These are phyloP conservation scores for Potentilla sterilis DNA, from an alignment of 306 rosid species.

Conservation along the genomic window DNA sequence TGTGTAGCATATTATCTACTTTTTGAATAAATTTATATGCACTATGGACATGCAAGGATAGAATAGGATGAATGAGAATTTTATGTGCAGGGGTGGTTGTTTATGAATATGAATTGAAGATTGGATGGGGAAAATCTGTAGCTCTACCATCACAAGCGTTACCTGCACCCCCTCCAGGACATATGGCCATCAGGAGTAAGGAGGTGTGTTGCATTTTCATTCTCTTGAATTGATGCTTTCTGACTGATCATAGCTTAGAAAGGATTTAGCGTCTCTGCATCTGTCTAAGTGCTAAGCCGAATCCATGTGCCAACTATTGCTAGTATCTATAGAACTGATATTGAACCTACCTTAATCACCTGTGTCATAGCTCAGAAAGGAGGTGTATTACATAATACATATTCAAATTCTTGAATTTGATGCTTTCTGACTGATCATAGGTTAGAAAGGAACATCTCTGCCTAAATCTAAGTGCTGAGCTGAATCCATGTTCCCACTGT, in stretches of 20 bases:
- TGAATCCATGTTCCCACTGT: neutral
- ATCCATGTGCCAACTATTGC: neutral
- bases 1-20: neutral
- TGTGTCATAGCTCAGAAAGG: neutral
- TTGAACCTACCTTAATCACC: neutral
- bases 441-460: neutral
- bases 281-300: neutral
- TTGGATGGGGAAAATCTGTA: conserved; percentile 99
- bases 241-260: neutral
- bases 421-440: too few relatives aligned
- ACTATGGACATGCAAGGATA: conserved; percentile 12
- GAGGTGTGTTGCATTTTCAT: conserved; percentile 56
- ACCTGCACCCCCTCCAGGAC: conserved; percentile 99
- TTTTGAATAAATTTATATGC: neutral
- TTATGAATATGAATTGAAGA: conserved; percentile 95
- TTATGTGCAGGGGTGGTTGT: conserved; percentile 88
- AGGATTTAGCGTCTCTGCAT: neutral
- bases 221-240: conserved; percentile 13
- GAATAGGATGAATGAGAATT: conserved; percentile 18
- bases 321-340: neutral
- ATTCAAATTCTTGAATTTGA: too few relatives aligned
- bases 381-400: too few relatives aligned
- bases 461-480: neutral
- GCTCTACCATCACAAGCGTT: conserved; percentile 97
- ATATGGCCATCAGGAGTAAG: conserved; percentile 99